Base-by-base conservation (phyloP, 2,329 filamentous ascomycete species). In the Xylaria sp. region DNA sequence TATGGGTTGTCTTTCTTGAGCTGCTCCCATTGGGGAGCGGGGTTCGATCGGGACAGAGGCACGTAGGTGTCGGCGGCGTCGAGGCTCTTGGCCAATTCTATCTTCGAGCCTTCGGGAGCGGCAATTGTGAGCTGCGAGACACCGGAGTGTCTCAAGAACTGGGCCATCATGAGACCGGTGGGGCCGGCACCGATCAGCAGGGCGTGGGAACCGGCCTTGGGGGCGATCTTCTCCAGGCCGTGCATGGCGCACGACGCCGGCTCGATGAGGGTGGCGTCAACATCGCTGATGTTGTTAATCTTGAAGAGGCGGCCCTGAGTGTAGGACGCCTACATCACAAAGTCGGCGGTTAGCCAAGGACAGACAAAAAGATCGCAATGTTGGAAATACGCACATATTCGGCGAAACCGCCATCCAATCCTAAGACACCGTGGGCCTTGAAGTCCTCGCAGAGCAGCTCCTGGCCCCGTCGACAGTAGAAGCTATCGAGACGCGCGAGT, bases 231-330 rank as follows among this genome's bases (percentile, higher is more conserved):
- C 69, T 89, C 86, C 20, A 89, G 74, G 13, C 86, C 86, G 67
- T 90, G 87, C 58, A 83, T 83, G n/a, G 87, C 86, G 63, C 87
- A 90, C 3, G 86, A 88, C 5, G 86, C 86, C 11, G 87, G 85
- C 71, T 90, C 87, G 44, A 89, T 79, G 11, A 90, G 79, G 21
- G 86, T 88, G 17, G 87, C 87, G 55, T 89, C 85, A n/a, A 87
- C 78, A 64, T 87, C 83, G 26, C 76, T 81, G 37, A 90, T 77
- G 69, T 88, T 86, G 60, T 86, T 71, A 67, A 88, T 82, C 67
- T 83, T 82, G 76, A 88, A 87, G 37, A 88, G 83, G 70, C 78
- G 78, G 59, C 72, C 75, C 48, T 78, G 76, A 9, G 78, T 75
- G 64, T 79, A 80, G 29, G 76, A 75, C 62, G 76, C 78, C 67